Percentiles rank a stretch among this genome's conserved stretches.
Evolutionary conservation across 169 alveolate genomes (phyloP).

Genomic region (Plasmodium vinckei): DNA sequence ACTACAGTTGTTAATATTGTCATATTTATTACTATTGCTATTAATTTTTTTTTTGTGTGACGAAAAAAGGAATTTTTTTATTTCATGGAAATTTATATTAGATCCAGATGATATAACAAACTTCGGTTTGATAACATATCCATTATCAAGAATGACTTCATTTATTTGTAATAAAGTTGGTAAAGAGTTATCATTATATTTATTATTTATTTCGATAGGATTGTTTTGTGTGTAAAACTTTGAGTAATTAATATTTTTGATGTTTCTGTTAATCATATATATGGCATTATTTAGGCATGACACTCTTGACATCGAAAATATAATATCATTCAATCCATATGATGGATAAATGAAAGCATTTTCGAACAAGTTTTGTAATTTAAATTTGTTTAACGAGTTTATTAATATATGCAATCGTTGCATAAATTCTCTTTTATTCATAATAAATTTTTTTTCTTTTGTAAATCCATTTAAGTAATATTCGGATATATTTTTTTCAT

Average conservation of each 20-base stretch:
- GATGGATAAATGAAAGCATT: conserved; percentile 66
- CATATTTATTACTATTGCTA: background rate
- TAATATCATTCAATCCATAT: conserved; percentile 62
- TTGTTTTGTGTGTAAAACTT: background rate
- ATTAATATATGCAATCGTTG: conserved; percentile 54
- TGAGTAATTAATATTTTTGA: conserved; percentile 16
- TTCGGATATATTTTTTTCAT: conserved; percentile 22
- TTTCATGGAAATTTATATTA: conserved; percentile 40
- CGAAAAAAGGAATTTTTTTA: conserved; percentile 38
- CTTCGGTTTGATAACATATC: conserved; percentile 29
- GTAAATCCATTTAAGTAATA: conserved; percentile 65
- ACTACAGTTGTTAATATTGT: background rate
- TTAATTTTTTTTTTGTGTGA: too few relatives aligned
- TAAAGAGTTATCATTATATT: background rate
- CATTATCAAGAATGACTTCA: conserved; percentile 39
- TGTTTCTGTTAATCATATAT: conserved; percentile 69
- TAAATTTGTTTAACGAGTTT: conserved; percentile 62
- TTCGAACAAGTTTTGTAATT: conserved; percentile 37
- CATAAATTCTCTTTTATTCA: conserved; percentile 39
- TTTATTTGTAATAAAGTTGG: conserved; percentile 19
- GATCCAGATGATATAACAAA: conserved; percentile 72
- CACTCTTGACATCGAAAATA: conserved; percentile 55
- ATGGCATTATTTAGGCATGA: conserved; percentile 54
- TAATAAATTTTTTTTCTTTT: conserved; percentile 26
- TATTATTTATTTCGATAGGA: background rate